A percentile compares a stretch with the other conserved stretches of the same genome.
Evolutionary conservation across 1,284 basidiomycete genomes (phyloP).

Genomic region (Pseudozyma flocculosa): DNA sequence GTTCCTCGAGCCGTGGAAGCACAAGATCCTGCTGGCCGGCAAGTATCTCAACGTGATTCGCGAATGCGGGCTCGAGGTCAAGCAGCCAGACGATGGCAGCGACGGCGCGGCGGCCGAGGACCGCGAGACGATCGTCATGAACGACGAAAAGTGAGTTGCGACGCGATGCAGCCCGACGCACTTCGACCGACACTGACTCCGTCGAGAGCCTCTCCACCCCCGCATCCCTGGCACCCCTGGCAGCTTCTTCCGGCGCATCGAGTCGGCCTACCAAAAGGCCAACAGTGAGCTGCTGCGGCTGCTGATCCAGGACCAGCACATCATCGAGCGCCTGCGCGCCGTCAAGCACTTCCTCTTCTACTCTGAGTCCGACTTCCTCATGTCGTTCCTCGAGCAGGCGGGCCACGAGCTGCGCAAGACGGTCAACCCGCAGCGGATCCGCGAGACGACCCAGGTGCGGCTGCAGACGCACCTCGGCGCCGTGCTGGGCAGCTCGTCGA

Average conservation of each 20-base stretch:
- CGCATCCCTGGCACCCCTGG: no score
- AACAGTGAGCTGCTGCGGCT: constrained; percentile 52
- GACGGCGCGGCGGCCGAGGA: background rate
- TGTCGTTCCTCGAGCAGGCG: constrained; percentile 54
- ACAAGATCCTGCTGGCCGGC: constrained; percentile 56
- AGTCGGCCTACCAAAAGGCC: constrained; percentile 52
- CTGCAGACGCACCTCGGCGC: constrained; percentile 56
- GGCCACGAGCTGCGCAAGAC: constrained; percentile 50
- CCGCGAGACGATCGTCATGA: constrained; percentile 40
- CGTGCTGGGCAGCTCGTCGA: constrained; percentile 51
- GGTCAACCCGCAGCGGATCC: constrained; percentile 57
- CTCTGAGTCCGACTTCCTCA: constrained; percentile 52
- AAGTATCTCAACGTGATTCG: constrained; percentile 57
- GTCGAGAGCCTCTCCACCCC: background rate
- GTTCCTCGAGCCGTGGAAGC: constrained; percentile 57
- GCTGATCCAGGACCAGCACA: constrained; percentile 51
- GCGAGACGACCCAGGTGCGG: constrained; percentile 58
- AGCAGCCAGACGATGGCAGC: constrained; percentile 4
- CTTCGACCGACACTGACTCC: no score
- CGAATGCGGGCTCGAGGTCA: constrained; percentile 55
- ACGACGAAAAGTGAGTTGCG: constrained; percentile 39
- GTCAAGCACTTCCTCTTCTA: constrained; percentile 57
- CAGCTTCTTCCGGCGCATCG: constrained; percentile 52
- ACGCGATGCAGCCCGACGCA: no score
- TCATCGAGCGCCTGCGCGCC: constrained; percentile 48